Percentiles rank a stretch among this genome's conserved stretches.
Conservation (phyloP, 2,329 filamentous ascomycete species). For the Arthrinium phaeospermum region DNA sequence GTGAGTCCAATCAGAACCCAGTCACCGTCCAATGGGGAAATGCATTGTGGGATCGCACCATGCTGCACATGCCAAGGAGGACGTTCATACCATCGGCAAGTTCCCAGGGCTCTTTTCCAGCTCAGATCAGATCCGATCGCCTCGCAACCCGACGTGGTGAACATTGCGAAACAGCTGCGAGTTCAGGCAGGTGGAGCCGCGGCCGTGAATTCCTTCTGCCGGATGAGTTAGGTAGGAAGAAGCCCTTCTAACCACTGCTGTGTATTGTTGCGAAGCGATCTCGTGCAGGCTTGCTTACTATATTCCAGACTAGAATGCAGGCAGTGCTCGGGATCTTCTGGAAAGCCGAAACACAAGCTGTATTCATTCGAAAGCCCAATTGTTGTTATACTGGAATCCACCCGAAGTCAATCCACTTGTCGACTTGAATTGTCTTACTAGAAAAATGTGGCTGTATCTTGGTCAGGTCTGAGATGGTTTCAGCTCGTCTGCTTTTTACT, state of each 20-base stretch:
- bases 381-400: neutral
- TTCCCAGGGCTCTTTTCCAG: neutral
- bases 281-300: neutral
- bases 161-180: neutral
- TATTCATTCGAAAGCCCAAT: neutral
- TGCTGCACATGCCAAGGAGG: constrained; percentile 1
- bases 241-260: neutral
- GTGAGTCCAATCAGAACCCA: constrained; percentile 7
- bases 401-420: neutral
- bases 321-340: neutral
- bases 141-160: neutral
- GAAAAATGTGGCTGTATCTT: neutral
- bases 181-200: neutral
- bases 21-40: constrained; percentile 6
- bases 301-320: neutral
- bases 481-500: neutral
- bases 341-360: neutral
- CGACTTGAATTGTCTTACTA: neutral
- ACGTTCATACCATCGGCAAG: neutral
- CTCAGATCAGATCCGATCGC: neutral
- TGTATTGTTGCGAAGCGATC: neutral
- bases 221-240: neutral
- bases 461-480: neutral
- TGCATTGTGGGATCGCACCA: neutral
- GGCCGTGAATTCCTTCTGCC: too few species aligned